A percentile compares a stretch with the other conserved stretches of the same genome.
Evolutionary conservation across 768 basidiomycete species (phyloP).

Genomic region (Kwoniella sp.): DNA sequence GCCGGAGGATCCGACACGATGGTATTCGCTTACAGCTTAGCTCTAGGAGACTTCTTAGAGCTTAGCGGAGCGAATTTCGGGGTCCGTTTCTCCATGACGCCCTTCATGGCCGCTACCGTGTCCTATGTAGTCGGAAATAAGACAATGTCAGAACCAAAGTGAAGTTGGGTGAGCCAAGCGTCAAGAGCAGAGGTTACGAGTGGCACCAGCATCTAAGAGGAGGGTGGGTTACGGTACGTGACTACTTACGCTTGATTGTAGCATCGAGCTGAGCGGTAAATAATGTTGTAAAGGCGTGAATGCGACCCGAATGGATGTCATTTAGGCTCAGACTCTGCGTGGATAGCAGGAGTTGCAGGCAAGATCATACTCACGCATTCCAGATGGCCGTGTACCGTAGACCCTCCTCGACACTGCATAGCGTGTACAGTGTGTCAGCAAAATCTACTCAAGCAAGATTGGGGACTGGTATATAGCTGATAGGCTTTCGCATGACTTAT

Average conservation of each 20-base stretch:
- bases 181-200: too few species aligned
- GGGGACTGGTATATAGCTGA: not conserved
- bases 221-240: not conserved
- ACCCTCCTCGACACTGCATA: constrained; percentile 60
- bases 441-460: not conserved
- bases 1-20: too few species aligned
- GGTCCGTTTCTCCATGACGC: constrained; percentile 31
- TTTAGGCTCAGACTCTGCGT: too few species aligned
- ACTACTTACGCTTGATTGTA: constrained; percentile 60
- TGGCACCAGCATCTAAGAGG: not conserved
- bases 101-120: constrained; percentile 42
- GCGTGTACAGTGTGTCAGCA: constrained; percentile 10
- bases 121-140: constrained; percentile 27
- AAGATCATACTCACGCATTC: constrained; percentile 58
- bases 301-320: too few species aligned
- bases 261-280: constrained; percentile 55
- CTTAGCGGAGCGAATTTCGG: constrained; percentile 32
- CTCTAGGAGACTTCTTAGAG: constrained; percentile 9
- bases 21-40: constrained; percentile 1
- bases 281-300: not conserved
- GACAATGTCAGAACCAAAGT: not conserved
- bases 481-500: too few species aligned
- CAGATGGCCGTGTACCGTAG: constrained; percentile 65
- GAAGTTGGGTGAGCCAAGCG: not conserved
- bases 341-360: constrained; percentile 6